Evolutionary conservation across 345 rosid genomes (phyloP).

Genomic region (Sapria himalayana): DNA sequence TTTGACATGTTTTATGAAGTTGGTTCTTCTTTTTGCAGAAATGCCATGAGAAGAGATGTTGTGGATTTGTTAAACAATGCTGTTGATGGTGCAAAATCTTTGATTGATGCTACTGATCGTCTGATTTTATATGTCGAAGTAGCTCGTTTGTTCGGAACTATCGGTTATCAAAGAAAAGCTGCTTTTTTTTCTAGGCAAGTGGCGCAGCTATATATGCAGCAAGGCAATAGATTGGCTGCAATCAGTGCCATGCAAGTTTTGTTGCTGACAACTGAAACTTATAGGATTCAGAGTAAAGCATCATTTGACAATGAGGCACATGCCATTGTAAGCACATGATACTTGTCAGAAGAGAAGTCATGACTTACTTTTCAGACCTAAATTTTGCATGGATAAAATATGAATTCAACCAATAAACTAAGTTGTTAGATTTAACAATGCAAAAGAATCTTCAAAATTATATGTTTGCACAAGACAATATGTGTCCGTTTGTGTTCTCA

Average conservation of each 20-base stretch:
- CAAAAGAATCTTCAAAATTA: too few species aligned
- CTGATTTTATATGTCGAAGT: slow-evolving; percentile 75
- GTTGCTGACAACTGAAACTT: slow-evolving; percentile 84
- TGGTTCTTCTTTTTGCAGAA: slow-evolving; percentile 28
- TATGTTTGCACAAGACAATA: too few species aligned
- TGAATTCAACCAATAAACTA: too few species aligned
- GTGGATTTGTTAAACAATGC: slow-evolving; percentile 82
- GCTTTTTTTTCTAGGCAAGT: slow-evolving; percentile 98
- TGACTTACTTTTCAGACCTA: too few species aligned
- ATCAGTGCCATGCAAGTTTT: slow-evolving; percentile 92
- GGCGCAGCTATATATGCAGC: slow-evolving; percentile 86
- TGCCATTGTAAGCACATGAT: slow-evolving; percentile 33
- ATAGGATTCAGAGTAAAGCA: slow-evolving; percentile 79
- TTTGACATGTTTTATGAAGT: too few species aligned
- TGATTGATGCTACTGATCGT: slow-evolving; percentile 87
- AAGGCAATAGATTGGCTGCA: slow-evolving; percentile 81
- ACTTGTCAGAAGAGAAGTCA: too few species aligned
- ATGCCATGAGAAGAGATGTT: slow-evolving; percentile 72
- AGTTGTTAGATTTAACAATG: too few species aligned
- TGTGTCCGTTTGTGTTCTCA: too few species aligned
- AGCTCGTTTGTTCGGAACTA: slow-evolving; percentile 78
- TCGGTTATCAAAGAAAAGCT: slow-evolving; percentile 87
- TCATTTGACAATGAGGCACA: slow-evolving; percentile 29
- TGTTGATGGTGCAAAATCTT: slow-evolving; percentile 85
- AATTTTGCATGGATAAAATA: too few species aligned